phyloP scores from a whole-genome alignment of 2,329 filamentous ascomycete genomes.

The Calcarisporium arbuscula region DNA sequence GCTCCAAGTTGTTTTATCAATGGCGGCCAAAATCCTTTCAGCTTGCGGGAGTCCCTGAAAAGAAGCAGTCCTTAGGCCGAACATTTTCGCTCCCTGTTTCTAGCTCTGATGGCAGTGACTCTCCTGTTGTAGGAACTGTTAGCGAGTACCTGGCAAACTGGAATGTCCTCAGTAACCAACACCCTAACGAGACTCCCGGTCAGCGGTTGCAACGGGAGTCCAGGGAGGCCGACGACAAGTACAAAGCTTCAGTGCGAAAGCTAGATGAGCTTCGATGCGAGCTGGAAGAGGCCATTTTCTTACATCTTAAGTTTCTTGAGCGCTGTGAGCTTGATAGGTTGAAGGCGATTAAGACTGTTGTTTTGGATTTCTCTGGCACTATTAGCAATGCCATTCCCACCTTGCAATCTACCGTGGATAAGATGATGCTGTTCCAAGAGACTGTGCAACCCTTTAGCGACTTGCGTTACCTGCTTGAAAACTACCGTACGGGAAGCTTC shows the following conservation, averaged over 20 bases:
- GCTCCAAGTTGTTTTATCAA: constrained; percentile 94
- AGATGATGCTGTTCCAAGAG: constrained; percentile 99
- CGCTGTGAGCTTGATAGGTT: constrained; percentile 92
- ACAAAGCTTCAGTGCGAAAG: constrained; percentile 79
- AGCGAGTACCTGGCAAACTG: constrained; percentile 87
- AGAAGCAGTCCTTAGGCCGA: constrained; percentile 66
- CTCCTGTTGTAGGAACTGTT: constrained; percentile 73
- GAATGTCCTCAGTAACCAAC: constrained; percentile 76
- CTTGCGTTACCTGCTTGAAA: constrained; percentile 89
- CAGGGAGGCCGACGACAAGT: constrained; percentile 83
- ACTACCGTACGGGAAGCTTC: constrained; percentile 91
- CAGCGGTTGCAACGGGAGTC: constrained; percentile 86
- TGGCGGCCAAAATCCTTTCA: constrained; percentile 93
- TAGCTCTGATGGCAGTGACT: constrained; percentile 54
- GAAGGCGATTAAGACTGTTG: constrained; percentile 96
- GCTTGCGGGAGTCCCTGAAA: constrained; percentile 79
- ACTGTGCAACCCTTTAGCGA: constrained; percentile 92
- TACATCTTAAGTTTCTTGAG: constrained; percentile 93
- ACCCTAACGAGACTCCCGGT: constrained; percentile 88
- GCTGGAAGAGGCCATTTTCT: constrained; percentile 89
- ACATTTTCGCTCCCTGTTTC: constrained; percentile 67
- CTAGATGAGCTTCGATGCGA: constrained; percentile 88
- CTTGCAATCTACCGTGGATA: constrained; percentile 90
- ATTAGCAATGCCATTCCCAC: constrained; percentile 98
- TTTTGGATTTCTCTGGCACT: constrained; percentile 93